These are phyloP conservation scores for Zizania palustris DNA, from an alignment of 202 grass and related monocot species.

Conservation along the genomic window DNA sequence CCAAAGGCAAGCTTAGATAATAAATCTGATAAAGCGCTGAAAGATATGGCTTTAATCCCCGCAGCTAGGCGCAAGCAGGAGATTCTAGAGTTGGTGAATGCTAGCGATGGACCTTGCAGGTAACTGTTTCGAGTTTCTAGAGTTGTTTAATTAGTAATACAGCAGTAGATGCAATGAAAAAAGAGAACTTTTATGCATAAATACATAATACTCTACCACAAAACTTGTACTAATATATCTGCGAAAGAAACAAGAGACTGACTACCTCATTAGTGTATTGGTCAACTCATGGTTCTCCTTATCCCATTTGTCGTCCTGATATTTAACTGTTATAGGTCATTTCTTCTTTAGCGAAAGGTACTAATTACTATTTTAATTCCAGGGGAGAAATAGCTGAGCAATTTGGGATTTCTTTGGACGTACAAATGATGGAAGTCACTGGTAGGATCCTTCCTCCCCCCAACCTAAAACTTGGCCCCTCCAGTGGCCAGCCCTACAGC, in stretches of 20 bases:
- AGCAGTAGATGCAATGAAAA: not conserved
- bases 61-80: not conserved
- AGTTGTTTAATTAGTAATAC: not conserved
- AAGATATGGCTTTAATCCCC: not conserved
- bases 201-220: not conserved
- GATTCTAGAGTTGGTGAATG: conserved; percentile 17
- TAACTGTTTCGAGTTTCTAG: conserved; percentile 25
- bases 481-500: not conserved
- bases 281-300: not conserved
- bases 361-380: conserved; percentile 27
- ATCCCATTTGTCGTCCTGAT: not conserved
- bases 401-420: conserved; percentile 21
- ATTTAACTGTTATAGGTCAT: conserved; percentile 6
- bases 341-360: not conserved
- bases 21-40: not conserved
- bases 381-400: conserved; percentile 20
- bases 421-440: conserved; percentile 39
- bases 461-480: conserved; percentile 14
- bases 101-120: conserved; percentile 43
- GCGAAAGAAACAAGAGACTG: not conserved
- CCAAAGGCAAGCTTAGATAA: not conserved
- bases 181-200: conserved; percentile 4
- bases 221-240: conserved; percentile 21
- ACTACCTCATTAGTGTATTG: not conserved
- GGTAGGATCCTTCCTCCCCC: conserved; percentile 33